Conservation (phyloP, 176 grass and related monocot genomes). For the Elaeis guineensis region DNA sequence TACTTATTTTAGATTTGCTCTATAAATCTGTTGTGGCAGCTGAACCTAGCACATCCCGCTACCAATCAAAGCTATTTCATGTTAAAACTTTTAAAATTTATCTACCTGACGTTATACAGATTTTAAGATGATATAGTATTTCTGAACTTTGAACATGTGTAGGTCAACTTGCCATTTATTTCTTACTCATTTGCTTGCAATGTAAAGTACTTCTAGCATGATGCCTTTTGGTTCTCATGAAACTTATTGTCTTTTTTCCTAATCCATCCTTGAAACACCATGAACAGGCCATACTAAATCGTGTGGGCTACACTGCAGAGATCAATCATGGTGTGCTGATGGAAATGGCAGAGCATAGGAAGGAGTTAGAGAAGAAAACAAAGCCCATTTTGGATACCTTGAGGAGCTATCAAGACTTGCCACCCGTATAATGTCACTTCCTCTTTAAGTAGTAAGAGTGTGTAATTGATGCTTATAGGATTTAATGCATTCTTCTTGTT, state of each 20-base stretch:
- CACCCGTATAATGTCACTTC: slow-evolving; percentile 46
- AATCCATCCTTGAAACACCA: slow-evolving; percentile 24
- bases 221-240: too few relatives aligned
- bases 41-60: too few relatives aligned
- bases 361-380: slow-evolving; percentile 90
- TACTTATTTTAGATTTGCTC: too few relatives aligned
- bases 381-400: slow-evolving; percentile 92
- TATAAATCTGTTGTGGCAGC: too few relatives aligned
- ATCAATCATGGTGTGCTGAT: slow-evolving; percentile 98
- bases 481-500: slow-evolving; percentile 15
- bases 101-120: too few relatives aligned
- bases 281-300: slow-evolving; percentile 74
- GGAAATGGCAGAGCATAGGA: slow-evolving; percentile 98
- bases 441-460: background rate
- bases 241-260: background rate
- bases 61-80: too few relatives aligned
- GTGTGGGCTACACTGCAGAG: slow-evolving; percentile 90
- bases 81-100: too few relatives aligned
- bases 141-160: too few relatives aligned
- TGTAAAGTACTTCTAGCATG: too few relatives aligned
- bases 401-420: slow-evolving; percentile 96
- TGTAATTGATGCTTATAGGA: slow-evolving; percentile 13
- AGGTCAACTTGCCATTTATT: too few relatives aligned
- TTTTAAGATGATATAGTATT: too few relatives aligned
- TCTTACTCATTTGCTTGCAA: too few relatives aligned